Base-by-base conservation (phyloP, 495 filamentous ascomycete genomes). In the Aspergillus biplanus region DNA sequence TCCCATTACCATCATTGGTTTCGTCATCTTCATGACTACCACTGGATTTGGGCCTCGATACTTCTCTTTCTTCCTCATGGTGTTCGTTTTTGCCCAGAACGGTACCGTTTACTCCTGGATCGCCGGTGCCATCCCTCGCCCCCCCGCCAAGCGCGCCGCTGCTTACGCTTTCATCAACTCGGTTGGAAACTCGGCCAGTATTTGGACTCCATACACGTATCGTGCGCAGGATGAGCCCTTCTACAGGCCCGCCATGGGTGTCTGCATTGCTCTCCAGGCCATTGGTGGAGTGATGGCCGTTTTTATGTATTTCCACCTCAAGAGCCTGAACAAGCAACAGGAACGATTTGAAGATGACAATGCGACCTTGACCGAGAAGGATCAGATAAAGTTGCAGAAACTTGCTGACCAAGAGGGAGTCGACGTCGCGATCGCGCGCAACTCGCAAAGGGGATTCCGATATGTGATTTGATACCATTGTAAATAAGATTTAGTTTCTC, bases 121-220 rank as follows among this genome's bases (percentile, higher is more conserved):
- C 54, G 78, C 80, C 3, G 82, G 77, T 59, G 74, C 79, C 2
- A 78, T 85, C 58, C 82, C 82, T 8, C 78, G 82, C 1, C 82
- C 83, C 3, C 82, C 81, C 0, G 80, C 83, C 6, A 85, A 85
- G 66, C 80, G 83, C 39, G 83, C 83, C 52, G 82, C 80, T 9
- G 81, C 82, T 0, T 80, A 83, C 56, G 83, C 82, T 13, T 83
- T 84, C 59, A 83, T 85, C 71, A 85, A 84, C 66, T 78, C 78
- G 2, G 66, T 85, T 48, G 81, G 78, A 47, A 85, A 85, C 66
- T 79, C 77, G 6, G 82, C 82, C 31, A 78, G 74, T 62, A 83
- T 85, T 64, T 86, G 82, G 82, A 84, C 83, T 0, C 80, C 82
- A 0, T 85, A 78, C 46, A 86, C 81, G 15, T 86, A 86, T 60